These are phyloP conservation scores for Lactifluus subvellereus DNA, from an alignment of 768 basidiomycete genomes.

Conservation along the genomic window DNA sequence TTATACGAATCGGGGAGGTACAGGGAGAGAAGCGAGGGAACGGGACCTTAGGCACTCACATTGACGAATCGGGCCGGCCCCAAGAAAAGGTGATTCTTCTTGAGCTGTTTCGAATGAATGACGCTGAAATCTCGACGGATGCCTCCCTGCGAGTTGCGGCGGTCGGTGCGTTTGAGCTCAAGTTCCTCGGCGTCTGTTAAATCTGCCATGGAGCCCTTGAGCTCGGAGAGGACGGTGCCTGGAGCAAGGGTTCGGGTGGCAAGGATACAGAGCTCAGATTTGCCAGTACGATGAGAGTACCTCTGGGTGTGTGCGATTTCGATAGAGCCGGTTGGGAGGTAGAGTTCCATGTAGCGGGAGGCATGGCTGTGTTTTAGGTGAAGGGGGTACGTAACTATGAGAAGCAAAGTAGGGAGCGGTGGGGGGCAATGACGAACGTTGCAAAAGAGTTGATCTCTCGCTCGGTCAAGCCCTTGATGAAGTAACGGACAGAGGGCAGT, in stretches of 20 bases:
- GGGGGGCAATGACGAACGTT: conserved; percentile 56
- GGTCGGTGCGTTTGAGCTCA: conserved; percentile 78
- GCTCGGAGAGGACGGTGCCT: conserved; percentile 72
- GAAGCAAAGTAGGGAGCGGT: conserved; percentile 23
- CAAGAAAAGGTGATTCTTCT: conserved; percentile 87
- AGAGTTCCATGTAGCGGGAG: conserved; percentile 84
- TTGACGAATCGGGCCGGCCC: conserved; percentile 91
- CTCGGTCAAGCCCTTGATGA: conserved; percentile 67
- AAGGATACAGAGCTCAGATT: conserved; percentile 82
- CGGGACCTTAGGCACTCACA: conserved; percentile 42
- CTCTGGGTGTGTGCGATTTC: conserved; percentile 87
- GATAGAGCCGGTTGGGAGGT: conserved; percentile 75
- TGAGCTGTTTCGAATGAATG: conserved; percentile 86
- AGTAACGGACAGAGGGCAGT: conserved; percentile 69
- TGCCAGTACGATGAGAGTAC: conserved; percentile 82
- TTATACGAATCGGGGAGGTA: conserved; percentile 15
- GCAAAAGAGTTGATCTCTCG: conserved; percentile 89
- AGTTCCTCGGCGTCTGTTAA: conserved; percentile 80
- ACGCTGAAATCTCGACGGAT: conserved; percentile 87
- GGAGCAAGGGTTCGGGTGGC: conserved; percentile 67
- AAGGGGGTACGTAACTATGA: conserved; percentile 27
- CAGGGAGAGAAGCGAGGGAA: conserved; percentile 14
- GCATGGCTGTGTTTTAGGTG: conserved; percentile 54
- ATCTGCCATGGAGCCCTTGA: conserved; percentile 88
- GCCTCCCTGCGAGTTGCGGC: conserved; percentile 49